Evolutionary conservation across 352 stramenopile species (phyloP).

Genomic region (Globisporangium acanthophoron): DNA sequence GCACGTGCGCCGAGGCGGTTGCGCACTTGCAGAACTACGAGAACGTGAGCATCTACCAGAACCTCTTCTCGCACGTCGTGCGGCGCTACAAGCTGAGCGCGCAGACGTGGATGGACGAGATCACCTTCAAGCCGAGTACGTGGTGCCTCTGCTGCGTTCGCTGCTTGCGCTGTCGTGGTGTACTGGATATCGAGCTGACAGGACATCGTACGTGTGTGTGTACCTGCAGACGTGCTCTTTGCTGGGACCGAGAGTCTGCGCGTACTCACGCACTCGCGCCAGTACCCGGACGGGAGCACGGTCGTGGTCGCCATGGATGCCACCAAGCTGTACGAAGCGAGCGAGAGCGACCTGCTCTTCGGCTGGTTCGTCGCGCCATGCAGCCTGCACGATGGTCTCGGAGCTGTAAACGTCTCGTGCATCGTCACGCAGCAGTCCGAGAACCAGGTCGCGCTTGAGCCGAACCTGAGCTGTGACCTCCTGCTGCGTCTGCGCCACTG

Average conservation of each 20-base stretch:
- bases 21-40: constrained; percentile 42
- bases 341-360: constrained; percentile 39
- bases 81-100: constrained; percentile 38
- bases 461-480: constrained; percentile 50
- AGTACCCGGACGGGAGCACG: constrained; percentile 56
- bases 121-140: constrained; percentile 31
- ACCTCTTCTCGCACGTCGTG: constrained; percentile 36
- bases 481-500: constrained; percentile 35
- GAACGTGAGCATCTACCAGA: constrained; percentile 41
- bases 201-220: background rate
- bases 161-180: background rate
- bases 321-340: constrained; percentile 14
- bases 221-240: constrained; percentile 11
- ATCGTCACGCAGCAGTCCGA: constrained; percentile 32
- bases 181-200: background rate
- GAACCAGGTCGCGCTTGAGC: constrained; percentile 17
- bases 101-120: constrained; percentile 47
- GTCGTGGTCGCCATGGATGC: constrained; percentile 38
- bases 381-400: constrained; percentile 21
- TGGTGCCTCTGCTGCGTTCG: background rate
- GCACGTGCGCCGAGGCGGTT: constrained; percentile 29
- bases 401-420: constrained; percentile 47
- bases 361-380: constrained; percentile 53
- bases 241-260: constrained; percentile 10
- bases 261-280: constrained; percentile 43